Percentiles rank a stretch among this genome's conserved stretches.
Evolutionary conservation across 192 early-diverging fungal species (phyloP).

Genomic region (Linderina pennispora): DNA sequence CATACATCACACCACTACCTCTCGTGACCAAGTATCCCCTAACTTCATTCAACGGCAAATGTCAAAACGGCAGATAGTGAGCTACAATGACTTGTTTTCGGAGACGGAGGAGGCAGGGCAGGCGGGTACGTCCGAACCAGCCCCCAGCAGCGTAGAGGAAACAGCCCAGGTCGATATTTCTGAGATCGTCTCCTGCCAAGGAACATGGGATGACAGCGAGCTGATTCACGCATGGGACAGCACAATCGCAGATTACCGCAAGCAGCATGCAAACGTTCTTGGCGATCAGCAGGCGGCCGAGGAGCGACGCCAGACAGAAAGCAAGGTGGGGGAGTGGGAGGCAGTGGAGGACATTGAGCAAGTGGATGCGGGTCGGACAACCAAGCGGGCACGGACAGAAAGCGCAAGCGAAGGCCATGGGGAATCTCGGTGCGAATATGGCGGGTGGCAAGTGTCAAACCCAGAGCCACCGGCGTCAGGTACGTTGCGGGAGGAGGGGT

Average conservation of each 20-base stretch:
- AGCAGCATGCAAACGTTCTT: constrained; percentile 21
- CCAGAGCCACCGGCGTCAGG: neutral
- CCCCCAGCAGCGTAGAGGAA: constrained; percentile 1
- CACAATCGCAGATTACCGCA: constrained; percentile 53
- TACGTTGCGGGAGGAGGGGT: too few species aligned
- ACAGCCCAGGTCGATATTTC: neutral
- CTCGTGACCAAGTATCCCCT: too few species aligned
- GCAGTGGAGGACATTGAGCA: constrained; percentile 3
- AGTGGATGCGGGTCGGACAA: neutral
- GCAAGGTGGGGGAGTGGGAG: constrained; percentile 14
- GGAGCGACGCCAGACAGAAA: constrained; percentile 11
- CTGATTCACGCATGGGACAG: constrained; percentile 60
- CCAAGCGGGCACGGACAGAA: constrained; percentile 1
- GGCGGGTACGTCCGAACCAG: neutral
- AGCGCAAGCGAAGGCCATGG: constrained; percentile 2
- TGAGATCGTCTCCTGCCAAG: constrained; percentile 3
- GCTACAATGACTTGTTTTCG: constrained; percentile 33
- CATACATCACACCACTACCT: too few species aligned
- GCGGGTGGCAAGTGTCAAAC: neutral
- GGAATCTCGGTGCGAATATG: too few species aligned
- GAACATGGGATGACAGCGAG: constrained; percentile 56
- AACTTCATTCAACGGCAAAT: too few species aligned
- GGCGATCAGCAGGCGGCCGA: constrained; percentile 16
- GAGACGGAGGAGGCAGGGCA: constrained; percentile 4
- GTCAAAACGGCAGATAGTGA: constrained; percentile 25